phyloP scores from a whole-genome alignment of 2,329 filamentous ascomycete genomes.

The Nemania serpens region DNA sequence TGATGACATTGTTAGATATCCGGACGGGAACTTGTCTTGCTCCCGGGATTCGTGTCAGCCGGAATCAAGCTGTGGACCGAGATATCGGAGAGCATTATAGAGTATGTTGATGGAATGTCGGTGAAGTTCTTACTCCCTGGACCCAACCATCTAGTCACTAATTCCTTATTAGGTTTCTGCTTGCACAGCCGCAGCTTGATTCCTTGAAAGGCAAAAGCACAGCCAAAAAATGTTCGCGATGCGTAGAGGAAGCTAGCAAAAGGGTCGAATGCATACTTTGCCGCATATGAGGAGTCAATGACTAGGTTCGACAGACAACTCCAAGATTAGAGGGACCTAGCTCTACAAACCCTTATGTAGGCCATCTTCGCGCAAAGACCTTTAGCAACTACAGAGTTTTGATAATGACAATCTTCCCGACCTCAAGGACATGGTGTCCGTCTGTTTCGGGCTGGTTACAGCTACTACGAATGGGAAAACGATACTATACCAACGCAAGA shows the following conservation, averaged over 20 bases:
- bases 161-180: conserved; percentile 43
- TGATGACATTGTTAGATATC: conserved; percentile 41
- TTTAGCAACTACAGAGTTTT: conserved; percentile 43
- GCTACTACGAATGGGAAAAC: conserved; percentile 46
- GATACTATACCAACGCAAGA: conserved; percentile 48
- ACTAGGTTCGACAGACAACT: conserved; percentile 47
- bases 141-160: background rate
- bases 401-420: conserved; percentile 44
- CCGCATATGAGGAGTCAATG: conserved; percentile 49
- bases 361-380: conserved; percentile 45
- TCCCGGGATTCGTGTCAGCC: conserved; percentile 28
- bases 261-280: conserved; percentile 42
- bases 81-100: conserved; percentile 34
- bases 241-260: conserved; percentile 41
- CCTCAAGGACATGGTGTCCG: conserved; percentile 42
- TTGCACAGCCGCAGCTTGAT: conserved; percentile 46
- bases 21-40: conserved; percentile 34
- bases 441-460: conserved; percentile 49
- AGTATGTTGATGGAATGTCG: conserved; percentile 41
- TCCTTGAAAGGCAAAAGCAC: conserved; percentile 41
- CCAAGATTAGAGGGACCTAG: conserved; percentile 41
- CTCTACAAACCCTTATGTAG: conserved; percentile 47
- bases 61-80: conserved; percentile 29
- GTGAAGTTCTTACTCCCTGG: background rate
- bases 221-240: conserved; percentile 38